Percentiles rank a stretch among this genome's conserved stretches.
Conservation (phyloP, 306 rosid genomes). For the Rosa multiflora region DNA sequence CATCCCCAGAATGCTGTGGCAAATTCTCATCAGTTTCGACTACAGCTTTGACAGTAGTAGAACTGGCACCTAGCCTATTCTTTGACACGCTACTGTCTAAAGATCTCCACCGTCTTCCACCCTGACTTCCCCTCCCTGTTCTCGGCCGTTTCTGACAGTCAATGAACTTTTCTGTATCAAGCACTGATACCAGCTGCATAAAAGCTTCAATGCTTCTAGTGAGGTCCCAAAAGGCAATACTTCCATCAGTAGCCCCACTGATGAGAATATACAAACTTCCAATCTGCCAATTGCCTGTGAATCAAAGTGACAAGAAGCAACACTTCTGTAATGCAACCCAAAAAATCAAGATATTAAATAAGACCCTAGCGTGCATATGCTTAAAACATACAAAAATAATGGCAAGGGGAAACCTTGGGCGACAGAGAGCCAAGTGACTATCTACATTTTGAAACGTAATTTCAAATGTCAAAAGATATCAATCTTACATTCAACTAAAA, state of each 20-base stretch:
- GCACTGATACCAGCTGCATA: slow-evolving; percentile 55
- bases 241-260: slow-evolving; percentile 97
- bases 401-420: background rate
- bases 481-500: background rate
- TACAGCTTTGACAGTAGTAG: slow-evolving; percentile 30
- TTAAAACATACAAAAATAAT: too few relatives aligned
- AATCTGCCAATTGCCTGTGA: slow-evolving; percentile 41
- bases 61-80: slow-evolving; percentile 28
- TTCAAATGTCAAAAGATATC: too few relatives aligned
- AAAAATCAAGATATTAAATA: background rate
- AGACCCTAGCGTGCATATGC: background rate
- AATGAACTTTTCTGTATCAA: slow-evolving; percentile 49
- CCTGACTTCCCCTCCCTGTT: slow-evolving; percentile 98
- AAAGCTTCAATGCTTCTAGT: slow-evolving; percentile 66
- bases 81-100: slow-evolving; percentile 46
- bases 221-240: slow-evolving; percentile 87
- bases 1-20: slow-evolving; percentile 25
- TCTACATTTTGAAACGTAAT: background rate
- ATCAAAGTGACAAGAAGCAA: slow-evolving; percentile 15
- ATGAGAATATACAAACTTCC: slow-evolving; percentile 60
- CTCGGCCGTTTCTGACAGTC: slow-evolving; percentile 86
- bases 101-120: slow-evolving; percentile 93
- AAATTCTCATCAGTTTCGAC: slow-evolving; percentile 24
- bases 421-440: background rate
- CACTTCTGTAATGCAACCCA: background rate